Conservation (phyloP, 495 filamentous ascomycete species). For the Xylaria flabelliformis region DNA sequence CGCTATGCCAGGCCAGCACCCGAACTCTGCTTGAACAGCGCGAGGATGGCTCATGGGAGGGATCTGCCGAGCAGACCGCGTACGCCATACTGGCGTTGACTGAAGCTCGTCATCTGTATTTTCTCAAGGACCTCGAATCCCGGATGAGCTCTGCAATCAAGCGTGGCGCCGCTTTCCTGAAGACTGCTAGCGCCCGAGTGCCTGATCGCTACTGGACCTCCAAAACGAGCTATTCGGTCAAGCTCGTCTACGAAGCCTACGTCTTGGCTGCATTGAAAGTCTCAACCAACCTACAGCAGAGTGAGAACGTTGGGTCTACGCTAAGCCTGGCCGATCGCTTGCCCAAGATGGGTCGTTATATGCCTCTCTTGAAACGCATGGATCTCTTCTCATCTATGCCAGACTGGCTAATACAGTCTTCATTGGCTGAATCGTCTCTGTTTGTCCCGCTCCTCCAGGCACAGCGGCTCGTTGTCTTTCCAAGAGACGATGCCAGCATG, state of each 20-base stretch:
- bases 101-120: slow-evolving; percentile 11
- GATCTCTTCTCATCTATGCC: too few species aligned
- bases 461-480: slow-evolving; percentile 34
- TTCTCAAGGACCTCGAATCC: neutral
- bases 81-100: slow-evolving; percentile 32
- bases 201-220: slow-evolving; percentile 46
- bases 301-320: too few species aligned
- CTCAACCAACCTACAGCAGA: slow-evolving; percentile 22
- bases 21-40: slow-evolving; percentile 29
- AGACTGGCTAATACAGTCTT: too few species aligned
- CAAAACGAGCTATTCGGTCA: slow-evolving; percentile 47
- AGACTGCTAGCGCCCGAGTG: neutral
- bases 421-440: slow-evolving; percentile 34
- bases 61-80: slow-evolving; percentile 33
- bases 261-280: slow-evolving; percentile 35
- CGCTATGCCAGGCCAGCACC: slow-evolving; percentile 20
- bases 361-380: too few species aligned
- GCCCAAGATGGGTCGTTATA: too few species aligned
- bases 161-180: slow-evolving; percentile 22
- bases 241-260: slow-evolving; percentile 41
- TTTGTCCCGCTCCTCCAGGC: slow-evolving; percentile 30
- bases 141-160: slow-evolving; percentile 27
- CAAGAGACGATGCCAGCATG: slow-evolving; percentile 16
- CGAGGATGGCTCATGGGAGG: slow-evolving; percentile 37
- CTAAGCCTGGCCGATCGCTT: too few species aligned